Evolutionary conservation across 345 rosid genomes (phyloP).

Genomic region (Populus pruinosa): DNA sequence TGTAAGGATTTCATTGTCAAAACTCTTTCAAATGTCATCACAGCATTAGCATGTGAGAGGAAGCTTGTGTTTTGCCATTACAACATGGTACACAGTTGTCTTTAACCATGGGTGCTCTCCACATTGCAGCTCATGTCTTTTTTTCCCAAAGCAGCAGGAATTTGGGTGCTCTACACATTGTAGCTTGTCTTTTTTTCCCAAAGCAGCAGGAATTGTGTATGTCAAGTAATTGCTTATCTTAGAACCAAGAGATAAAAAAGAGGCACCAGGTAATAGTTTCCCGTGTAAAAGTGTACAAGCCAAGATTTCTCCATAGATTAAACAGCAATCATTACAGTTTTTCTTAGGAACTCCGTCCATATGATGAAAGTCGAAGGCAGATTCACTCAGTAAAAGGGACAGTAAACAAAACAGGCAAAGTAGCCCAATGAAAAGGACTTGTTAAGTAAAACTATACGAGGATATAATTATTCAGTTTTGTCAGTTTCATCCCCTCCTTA

Average conservation of each 20-base stretch:
- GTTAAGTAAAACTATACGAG: neutral
- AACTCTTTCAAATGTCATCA: too few relatives aligned
- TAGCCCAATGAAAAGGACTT: neutral
- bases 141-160: neutral
- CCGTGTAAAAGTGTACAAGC: neutral
- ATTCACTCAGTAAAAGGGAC: neutral
- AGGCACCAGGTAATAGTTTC: neutral
- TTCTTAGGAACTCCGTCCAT: neutral
- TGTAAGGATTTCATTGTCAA: too few relatives aligned
- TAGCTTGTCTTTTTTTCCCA: neutral
- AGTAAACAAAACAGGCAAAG: neutral
- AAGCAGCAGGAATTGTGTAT: neutral
- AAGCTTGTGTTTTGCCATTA: too few relatives aligned
- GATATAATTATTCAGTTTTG: neutral
- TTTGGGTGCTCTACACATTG: neutral
- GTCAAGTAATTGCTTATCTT: neutral
- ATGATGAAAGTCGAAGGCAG: neutral
- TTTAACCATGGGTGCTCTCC: neutral
- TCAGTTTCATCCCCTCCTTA: neutral
- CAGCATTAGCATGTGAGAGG: too few relatives aligned
- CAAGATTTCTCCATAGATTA: neutral
- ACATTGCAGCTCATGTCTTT: neutral
- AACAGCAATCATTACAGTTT: neutral
- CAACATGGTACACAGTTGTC: neutral
- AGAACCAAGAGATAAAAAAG: neutral